A percentile compares a stretch with the other conserved stretches of the same genome.
phyloP scores from a whole-genome alignment of 768 basidiomycete genomes.

The Tricholoma sp. region DNA sequence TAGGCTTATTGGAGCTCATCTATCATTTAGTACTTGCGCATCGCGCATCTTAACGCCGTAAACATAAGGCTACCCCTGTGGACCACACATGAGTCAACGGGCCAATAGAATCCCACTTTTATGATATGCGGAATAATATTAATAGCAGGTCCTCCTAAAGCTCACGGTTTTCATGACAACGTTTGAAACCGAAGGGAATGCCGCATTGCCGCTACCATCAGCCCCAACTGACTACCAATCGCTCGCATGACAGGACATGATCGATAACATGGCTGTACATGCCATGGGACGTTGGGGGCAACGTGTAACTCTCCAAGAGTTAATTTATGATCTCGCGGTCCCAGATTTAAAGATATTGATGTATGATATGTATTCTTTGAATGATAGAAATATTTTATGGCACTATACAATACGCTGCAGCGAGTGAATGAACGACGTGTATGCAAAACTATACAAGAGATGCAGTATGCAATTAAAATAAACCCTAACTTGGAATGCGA shows the following conservation, averaged over 20 bases:
- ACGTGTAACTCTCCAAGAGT: not conserved
- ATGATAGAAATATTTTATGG: too few relatives aligned
- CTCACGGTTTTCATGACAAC: not conserved
- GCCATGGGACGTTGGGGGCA: not conserved
- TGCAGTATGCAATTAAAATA: not conserved
- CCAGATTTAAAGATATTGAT: not conserved
- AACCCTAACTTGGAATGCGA: slow-evolving; percentile 6
- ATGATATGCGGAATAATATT: not conserved
- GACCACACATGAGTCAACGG: not conserved
- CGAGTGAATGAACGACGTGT: slow-evolving; percentile 25
- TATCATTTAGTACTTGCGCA: not conserved
- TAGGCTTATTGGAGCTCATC: not conserved
- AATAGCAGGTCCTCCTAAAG: not conserved
- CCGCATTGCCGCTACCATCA: too few relatives aligned
- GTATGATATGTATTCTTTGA: not conserved
- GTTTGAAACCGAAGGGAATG: not conserved
- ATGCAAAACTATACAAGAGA: not conserved
- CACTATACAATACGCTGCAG: not conserved
- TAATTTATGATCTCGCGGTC: not conserved
- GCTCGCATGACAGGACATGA: not conserved
- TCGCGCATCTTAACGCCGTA: not conserved
- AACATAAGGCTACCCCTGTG: not conserved
- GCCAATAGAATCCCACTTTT: not conserved
- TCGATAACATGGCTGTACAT: not conserved
- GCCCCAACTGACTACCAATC: not conserved